Evolutionary conservation across 192 early-diverging fungal genomes (phyloP).

Genomic region (Pilaira anomala): DNA sequence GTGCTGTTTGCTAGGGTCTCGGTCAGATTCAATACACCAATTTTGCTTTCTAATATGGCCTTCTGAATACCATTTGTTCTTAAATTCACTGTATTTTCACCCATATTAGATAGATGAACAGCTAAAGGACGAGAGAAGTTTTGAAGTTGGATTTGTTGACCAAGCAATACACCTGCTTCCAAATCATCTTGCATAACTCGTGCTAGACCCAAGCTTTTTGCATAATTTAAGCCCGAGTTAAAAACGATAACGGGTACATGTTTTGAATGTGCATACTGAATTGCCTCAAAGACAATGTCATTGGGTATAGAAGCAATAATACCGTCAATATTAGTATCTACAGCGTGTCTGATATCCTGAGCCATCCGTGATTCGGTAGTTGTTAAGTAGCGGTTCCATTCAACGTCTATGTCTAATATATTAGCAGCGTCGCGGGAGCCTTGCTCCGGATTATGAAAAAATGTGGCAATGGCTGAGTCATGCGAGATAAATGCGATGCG

Average conservation of each 20-base stretch:
- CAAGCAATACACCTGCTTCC: constrained; percentile 3
- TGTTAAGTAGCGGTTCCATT: constrained; percentile 18
- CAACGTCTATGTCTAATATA: constrained; percentile 17
- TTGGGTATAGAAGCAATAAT: constrained; percentile 24
- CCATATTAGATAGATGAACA: not conserved
- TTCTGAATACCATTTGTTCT: not conserved
- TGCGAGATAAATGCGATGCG: constrained; percentile 25
- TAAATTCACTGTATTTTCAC: not conserved
- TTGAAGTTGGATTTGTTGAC: not conserved
- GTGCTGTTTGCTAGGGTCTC: no score
- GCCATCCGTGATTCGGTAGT: constrained; percentile 2
- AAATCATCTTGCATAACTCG: constrained; percentile 16
- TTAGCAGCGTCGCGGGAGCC: constrained; percentile 23
- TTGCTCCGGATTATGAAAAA: constrained; percentile 24
- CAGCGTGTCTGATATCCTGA: constrained; percentile 5
- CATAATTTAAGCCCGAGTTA: constrained; percentile 9
- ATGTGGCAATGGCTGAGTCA: constrained; percentile 7
- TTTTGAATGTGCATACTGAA: not conserved
- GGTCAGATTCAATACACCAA: no score
- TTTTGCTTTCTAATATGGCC: not conserved
- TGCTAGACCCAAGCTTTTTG: constrained; percentile 4
- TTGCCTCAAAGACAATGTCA: constrained; percentile 1
- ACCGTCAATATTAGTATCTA: constrained; percentile 19
- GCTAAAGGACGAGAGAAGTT: constrained; percentile 1
- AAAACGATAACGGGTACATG: constrained; percentile 20